phyloP scores from a whole-genome alignment of 192 early-diverging fungal species.

The Coemansia sp. region DNA sequence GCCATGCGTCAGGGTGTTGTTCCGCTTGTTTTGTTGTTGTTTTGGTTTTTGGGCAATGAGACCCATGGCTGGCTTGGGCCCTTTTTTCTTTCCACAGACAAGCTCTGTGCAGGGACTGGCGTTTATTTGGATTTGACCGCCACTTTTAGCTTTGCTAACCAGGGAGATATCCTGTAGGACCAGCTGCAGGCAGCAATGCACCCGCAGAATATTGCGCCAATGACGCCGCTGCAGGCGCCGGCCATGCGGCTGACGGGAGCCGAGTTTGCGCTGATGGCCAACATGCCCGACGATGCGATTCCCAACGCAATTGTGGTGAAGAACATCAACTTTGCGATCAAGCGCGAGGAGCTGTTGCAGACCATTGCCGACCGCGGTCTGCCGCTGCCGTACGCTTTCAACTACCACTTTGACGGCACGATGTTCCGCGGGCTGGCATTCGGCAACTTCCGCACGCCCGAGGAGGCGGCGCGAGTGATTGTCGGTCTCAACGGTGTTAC shows the following conservation, averaged over 20 bases:
- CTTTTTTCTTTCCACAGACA: too few relatives aligned
- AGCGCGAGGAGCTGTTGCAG: constrained; percentile 71
- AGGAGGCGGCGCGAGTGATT: constrained; percentile 71
- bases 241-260: constrained; percentile 42
- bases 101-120: not conserved
- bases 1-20: not conserved
- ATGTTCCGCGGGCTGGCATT: constrained; percentile 79
- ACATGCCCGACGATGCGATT: constrained; percentile 61
- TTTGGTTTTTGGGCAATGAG: constrained; percentile 1
- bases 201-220: constrained; percentile 44
- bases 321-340: constrained; percentile 79
- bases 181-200: constrained; percentile 54
- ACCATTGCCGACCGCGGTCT: constrained; percentile 68
- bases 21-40: constrained; percentile 3
- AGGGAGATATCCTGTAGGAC: constrained; percentile 34
- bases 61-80: not conserved
- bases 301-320: constrained; percentile 80
- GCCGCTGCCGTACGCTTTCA: constrained; percentile 76
- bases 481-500: constrained; percentile 69
- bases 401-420: constrained; percentile 80
- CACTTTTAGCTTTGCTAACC: not conserved
- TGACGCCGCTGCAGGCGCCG: constrained; percentile 42
- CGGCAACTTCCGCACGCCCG: constrained; percentile 75
- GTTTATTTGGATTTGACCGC: constrained; percentile 2
- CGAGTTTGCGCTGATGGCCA: constrained; percentile 54